Evolutionary conservation across 257 asterid genomes (phyloP), one percentile per base, ranked within the genome.

Genomic region (Linaria vulgaris): DNA sequence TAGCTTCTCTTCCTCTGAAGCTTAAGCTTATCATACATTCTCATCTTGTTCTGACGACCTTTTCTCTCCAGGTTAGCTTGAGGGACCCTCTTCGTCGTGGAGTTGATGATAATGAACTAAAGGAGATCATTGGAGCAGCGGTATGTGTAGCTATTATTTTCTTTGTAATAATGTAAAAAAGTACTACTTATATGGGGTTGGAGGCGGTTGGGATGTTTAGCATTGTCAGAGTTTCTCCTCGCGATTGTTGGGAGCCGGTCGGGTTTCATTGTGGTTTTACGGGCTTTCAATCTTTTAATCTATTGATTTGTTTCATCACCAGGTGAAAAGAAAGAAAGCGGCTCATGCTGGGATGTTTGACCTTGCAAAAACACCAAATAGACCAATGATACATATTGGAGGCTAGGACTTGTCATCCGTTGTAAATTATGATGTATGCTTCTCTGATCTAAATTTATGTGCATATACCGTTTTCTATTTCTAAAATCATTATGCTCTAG

Each of bases 341-440:
- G 74, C 96, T 69, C 99, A 94, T 81, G 95, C 97, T 66, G 96
- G 97, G 74, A 90, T 94, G 97, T 78, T 83, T 57, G 95, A 89
- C 81, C 54, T 92, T 22, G 99, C 97, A 53, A 86, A 83, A 76
- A 92, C 96, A 12, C 96, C 91, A 54, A 92, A 92, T 74, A 85
- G 97, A 70, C 99, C 99, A 12, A 94, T 90, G 99, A 80, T 87
- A 72, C 99, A 87, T 67, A 94, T 94, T 60, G 99, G 99, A 13
- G 96, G 99, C 80, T 90, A 76, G 72, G 59, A 51, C 39, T 58
- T 22, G 39, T 30, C 24, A 63, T 37, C 41, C 63, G 31, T n/a
- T 60, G 51, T 57, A 34, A 65, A 61, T 17, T 71, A 47, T 59
- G 57, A 23, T 48, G 71, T 48, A 67, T 50, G 73, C 64, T 57